Conservation (phyloP, 495 filamentous ascomycete genomes). For the Tetracladium setigerum region DNA sequence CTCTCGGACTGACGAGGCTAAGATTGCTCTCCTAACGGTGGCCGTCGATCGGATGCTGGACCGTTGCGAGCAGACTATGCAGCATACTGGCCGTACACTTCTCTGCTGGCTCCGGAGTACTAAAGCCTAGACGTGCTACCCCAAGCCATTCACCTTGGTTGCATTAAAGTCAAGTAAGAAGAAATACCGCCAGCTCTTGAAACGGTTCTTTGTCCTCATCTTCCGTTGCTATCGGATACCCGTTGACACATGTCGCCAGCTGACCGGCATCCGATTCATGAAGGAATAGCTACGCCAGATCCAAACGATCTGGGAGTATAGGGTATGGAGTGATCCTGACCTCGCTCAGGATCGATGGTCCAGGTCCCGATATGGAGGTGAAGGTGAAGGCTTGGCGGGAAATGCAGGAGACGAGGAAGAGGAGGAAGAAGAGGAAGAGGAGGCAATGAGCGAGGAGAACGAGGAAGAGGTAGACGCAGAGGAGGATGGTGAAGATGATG, state of each 20-base stretch:
- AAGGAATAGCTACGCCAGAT: neutral
- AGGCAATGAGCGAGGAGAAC: neutral
- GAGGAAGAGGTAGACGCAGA: neutral
- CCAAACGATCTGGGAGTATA: neutral
- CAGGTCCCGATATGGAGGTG: neutral
- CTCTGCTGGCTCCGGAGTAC: constrained; percentile 4
- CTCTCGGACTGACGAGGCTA: neutral
- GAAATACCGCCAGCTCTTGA: neutral
- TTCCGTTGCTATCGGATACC: neutral
- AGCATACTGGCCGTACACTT: constrained; percentile 1
- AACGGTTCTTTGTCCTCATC: neutral
- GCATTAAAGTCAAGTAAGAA: neutral
- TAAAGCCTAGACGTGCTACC: constrained; percentile 1
- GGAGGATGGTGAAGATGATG: neutral
- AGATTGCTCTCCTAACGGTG: neutral
- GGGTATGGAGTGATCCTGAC: neutral
- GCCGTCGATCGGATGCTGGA: constrained; percentile 1
- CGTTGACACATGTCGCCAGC: neutral
- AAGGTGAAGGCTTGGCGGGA: neutral
- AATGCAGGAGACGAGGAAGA: neutral
- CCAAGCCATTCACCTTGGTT: neutral
- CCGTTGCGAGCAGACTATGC: constrained; percentile 3
- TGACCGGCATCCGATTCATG: neutral
- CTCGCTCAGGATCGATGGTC: neutral
- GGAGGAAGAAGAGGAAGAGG: neutral